Evolutionary conservation across 225 moss, liverwort and hornwort genomes (phyloP).

Genomic region (Polytrichum commune): DNA sequence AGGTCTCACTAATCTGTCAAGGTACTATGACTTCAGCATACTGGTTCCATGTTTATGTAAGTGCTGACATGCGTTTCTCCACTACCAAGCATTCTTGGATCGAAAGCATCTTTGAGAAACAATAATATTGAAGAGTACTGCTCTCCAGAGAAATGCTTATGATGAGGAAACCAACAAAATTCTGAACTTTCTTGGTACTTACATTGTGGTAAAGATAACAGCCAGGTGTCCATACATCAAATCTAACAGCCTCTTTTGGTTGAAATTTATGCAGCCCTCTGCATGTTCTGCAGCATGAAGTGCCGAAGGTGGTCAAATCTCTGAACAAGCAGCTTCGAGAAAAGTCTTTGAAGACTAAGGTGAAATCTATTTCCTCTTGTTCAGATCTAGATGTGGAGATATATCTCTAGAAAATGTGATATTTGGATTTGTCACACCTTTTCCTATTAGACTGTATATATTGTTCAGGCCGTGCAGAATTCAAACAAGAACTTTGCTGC

Average conservation of each 20-base stretch:
- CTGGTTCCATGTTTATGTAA: background rate
- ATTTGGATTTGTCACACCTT: background rate
- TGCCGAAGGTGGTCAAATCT: slow-evolving; percentile 64
- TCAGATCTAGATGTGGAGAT: background rate
- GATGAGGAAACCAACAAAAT: too few relatives aligned
- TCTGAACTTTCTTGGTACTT: too few relatives aligned
- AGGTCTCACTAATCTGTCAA: slow-evolving; percentile 41
- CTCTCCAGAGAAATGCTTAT: too few relatives aligned
- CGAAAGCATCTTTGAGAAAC: too few relatives aligned
- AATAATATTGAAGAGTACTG: too few relatives aligned
- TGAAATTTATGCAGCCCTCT: slow-evolving; percentile 38
- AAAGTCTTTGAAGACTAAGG: slow-evolving; percentile 70
- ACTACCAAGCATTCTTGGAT: too few relatives aligned
- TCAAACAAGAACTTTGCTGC: background rate
- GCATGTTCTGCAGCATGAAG: slow-evolving; percentile 62
- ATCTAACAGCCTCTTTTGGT: background rate
- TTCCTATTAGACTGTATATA: background rate
- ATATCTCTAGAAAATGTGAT: background rate
- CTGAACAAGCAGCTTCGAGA: slow-evolving; percentile 67
- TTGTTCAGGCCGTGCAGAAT: background rate
- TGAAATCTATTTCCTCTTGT: slow-evolving; percentile 4
- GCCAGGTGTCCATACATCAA: too few relatives aligned
- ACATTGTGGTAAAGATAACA: too few relatives aligned
- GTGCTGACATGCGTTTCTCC: too few relatives aligned
- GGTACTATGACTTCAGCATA: slow-evolving; percentile 22